A percentile compares a stretch with the other conserved stretches of the same genome.
These are phyloP conservation scores for Talaromyces trachyspermus DNA, from an alignment of 495 filamentous ascomycete species.

Conservation along the genomic window DNA sequence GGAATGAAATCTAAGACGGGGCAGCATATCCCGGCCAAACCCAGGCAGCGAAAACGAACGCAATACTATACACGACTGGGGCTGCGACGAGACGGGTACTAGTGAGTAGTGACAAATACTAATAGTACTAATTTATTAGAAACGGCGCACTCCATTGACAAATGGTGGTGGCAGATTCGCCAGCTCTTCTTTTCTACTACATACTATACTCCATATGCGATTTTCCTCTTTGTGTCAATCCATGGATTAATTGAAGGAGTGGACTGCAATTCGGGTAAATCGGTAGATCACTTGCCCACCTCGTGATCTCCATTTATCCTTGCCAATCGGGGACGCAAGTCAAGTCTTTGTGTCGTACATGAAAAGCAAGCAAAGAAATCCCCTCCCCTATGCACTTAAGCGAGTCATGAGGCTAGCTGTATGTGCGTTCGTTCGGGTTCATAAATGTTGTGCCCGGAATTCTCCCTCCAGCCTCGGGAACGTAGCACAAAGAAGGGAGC, in stretches of 20 bases:
- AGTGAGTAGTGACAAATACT: too few species aligned
- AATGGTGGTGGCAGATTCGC: too few species aligned
- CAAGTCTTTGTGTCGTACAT: background rate
- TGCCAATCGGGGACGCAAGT: background rate
- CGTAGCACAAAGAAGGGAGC: background rate
- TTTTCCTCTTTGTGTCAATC: too few species aligned
- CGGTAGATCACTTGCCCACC: background rate
- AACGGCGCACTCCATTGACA: too few species aligned
- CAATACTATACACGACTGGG: too few species aligned
- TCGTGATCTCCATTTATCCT: background rate
- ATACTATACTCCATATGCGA: too few species aligned
- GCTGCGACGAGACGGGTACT: too few species aligned
- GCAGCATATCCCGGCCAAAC: too few species aligned
- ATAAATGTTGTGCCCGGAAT: background rate
- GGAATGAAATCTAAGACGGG: background rate
- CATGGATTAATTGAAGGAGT: background rate
- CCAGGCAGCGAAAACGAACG: too few species aligned
- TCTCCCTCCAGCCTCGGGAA: constrained; percentile 8
- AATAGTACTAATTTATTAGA: too few species aligned
- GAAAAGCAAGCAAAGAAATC: background rate
- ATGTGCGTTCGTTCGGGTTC: background rate
- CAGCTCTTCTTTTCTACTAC: too few species aligned
- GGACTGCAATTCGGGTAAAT: background rate
- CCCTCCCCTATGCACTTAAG: background rate
- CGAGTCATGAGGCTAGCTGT: constrained; percentile 6